Conservation (phyloP, 169 alveolate species). For the Cystoisospora suis region DNA sequence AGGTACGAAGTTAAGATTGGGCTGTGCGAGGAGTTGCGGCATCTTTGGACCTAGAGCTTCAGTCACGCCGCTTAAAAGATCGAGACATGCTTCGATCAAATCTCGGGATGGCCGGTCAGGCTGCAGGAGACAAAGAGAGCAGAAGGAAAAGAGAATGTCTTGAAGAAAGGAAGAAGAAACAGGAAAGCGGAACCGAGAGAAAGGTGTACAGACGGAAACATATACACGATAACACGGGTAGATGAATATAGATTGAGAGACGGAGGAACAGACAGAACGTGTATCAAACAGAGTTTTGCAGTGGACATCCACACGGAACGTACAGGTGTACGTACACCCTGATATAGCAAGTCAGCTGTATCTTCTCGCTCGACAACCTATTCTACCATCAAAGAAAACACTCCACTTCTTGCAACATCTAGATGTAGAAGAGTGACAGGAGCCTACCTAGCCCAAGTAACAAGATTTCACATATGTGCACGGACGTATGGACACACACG, state of each 20-base stretch:
- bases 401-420: no score
- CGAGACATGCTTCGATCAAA: constrained; percentile 37
- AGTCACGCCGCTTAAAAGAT: constrained; percentile 63
- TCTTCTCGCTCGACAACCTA: no score
- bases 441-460: no score
- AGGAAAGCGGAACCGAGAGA: constrained; percentile 63
- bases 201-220: constrained; percentile 27
- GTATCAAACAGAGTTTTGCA: background rate
- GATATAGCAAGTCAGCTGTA: no score
- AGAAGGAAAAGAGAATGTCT: background rate
- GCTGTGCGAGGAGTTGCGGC: constrained; percentile 24
- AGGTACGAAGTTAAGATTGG: constrained; percentile 33
- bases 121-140: constrained; percentile 3
- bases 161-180: constrained; percentile 27
- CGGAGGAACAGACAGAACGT: background rate
- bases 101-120: constrained; percentile 27
- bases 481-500: no score
- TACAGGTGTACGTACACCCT: no score
- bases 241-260: no score
- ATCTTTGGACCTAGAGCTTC: constrained; percentile 59
- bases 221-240: background rate
- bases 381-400: no score
- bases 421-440: no score
- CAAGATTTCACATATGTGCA: no score
- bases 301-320: no score